Conservation (phyloP, 352 stramenopile species). For the Globisporangium radiosum region DNA sequence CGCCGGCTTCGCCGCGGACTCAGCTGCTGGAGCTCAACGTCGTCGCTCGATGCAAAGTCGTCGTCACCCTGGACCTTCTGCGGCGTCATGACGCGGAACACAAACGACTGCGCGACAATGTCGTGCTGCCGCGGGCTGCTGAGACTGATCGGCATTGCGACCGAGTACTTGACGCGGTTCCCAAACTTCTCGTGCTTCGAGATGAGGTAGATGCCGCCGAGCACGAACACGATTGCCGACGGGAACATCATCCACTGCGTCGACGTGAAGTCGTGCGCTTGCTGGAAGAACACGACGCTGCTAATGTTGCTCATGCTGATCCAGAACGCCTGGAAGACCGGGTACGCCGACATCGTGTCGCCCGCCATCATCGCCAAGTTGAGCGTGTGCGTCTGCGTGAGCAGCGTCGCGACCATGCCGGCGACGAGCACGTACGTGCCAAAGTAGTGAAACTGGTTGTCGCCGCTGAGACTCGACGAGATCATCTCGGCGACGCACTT, state of each 20-base stretch:
- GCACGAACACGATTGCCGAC: slow-evolving; percentile 57
- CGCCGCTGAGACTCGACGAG: slow-evolving; percentile 64
- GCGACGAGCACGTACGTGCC: slow-evolving; percentile 75
- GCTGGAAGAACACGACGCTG: slow-evolving; percentile 84
- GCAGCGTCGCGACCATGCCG: slow-evolving; percentile 63
- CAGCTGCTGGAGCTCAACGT: slow-evolving; percentile 13
- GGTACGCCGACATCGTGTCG: slow-evolving; percentile 83
- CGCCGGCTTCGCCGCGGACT: slow-evolving; percentile 18
- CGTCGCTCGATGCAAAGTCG: slow-evolving; percentile 36
- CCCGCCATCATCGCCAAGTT: slow-evolving; percentile 83
- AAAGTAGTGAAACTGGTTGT: slow-evolving; percentile 86
- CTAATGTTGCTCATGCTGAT: slow-evolving; percentile 87
- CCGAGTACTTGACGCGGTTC: slow-evolving; percentile 85
- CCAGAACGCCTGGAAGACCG: slow-evolving; percentile 86
- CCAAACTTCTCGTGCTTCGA: slow-evolving; percentile 88
- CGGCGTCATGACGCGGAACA: slow-evolving; percentile 79
- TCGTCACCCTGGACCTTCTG: slow-evolving; percentile 58
- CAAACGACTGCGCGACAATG: slow-evolving; percentile 85
- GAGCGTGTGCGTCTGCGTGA: slow-evolving; percentile 82
- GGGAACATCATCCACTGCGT: slow-evolving; percentile 85
- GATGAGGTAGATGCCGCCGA: slow-evolving; percentile 70
- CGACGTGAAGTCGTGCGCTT: slow-evolving; percentile 72
- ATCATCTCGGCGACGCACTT: slow-evolving; percentile 86
- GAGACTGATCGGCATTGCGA: slow-evolving; percentile 84
- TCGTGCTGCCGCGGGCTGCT: slow-evolving; percentile 80